Percentiles rank a stretch among this genome's conserved stretches.
Evolutionary conservation across 768 basidiomycete species (phyloP).

Genomic region (Sutorius australiensis): DNA sequence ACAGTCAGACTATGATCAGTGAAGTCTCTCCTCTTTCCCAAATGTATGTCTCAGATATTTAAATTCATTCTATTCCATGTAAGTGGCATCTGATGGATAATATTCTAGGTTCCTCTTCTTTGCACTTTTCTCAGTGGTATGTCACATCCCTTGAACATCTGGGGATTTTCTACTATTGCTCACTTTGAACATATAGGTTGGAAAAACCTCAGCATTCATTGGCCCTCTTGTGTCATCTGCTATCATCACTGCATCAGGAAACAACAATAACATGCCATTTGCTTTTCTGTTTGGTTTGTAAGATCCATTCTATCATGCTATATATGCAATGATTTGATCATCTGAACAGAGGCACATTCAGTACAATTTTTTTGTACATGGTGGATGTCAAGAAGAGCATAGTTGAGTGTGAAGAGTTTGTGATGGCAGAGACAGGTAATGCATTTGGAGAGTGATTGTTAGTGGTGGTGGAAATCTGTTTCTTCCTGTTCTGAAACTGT

Average conservation of each 20-base stretch:
- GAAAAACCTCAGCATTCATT: slow-evolving; percentile 75
- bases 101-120: slow-evolving; percentile 62
- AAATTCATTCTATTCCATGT: not conserved
- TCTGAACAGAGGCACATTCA: slow-evolving; percentile 16
- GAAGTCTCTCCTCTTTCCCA: slow-evolving; percentile 71
- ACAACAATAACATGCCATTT: slow-evolving; percentile 76
- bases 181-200: slow-evolving; percentile 39
- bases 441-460: slow-evolving; percentile 28
- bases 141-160: slow-evolving; percentile 6
- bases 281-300: slow-evolving; percentile 69
- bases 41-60: slow-evolving; percentile 42
- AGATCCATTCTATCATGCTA: slow-evolving; percentile 21
- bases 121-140: slow-evolving; percentile 67
- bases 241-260: slow-evolving; percentile 62
- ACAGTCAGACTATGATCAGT: slow-evolving; percentile 80
- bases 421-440: slow-evolving; percentile 48
- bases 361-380: slow-evolving; percentile 54
- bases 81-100: not conserved
- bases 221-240: slow-evolving; percentile 73
- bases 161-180: not conserved
- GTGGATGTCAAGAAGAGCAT: slow-evolving; percentile 65
- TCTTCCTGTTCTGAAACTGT: not conserved
- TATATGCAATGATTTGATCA: not conserved
- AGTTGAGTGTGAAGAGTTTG: slow-evolving; percentile 58
- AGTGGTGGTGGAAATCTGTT: not conserved